Evolutionary conservation across 2,329 filamentous ascomycete genomes (phyloP).

Genomic region (Microcyclospora tardicrescens): DNA sequence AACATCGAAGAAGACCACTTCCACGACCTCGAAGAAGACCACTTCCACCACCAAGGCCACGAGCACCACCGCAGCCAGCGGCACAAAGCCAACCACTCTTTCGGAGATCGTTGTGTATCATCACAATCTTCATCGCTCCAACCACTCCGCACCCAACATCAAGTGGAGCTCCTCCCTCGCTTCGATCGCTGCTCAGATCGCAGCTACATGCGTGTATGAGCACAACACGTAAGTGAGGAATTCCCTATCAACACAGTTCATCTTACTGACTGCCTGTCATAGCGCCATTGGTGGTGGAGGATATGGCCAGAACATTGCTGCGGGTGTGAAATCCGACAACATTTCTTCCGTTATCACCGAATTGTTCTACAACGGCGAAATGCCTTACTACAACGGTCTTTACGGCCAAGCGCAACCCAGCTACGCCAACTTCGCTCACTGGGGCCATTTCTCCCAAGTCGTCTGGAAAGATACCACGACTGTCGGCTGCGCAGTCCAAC

Average conservation of each 20-base stretch:
- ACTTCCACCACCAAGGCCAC: too few relatives aligned
- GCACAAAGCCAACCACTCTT: slow-evolving; percentile 16
- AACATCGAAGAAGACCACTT: too few relatives aligned
- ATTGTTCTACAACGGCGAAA: slow-evolving; percentile 81
- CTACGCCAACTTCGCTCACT: slow-evolving; percentile 49
- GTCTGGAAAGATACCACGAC: slow-evolving; percentile 52
- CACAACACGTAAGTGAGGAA: slow-evolving; percentile 58
- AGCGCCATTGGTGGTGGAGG: slow-evolving; percentile 45
- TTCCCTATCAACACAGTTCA: background rate
- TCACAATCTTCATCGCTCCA: slow-evolving; percentile 78
- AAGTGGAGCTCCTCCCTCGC: slow-evolving; percentile 54
- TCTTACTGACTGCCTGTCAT: slow-evolving; percentile 18
- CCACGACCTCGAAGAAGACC: too few relatives aligned
- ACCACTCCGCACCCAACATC: slow-evolving; percentile 60
- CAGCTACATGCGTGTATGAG: slow-evolving; percentile 54
- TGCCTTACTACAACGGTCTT: slow-evolving; percentile 38
- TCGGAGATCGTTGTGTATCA: slow-evolving; percentile 44
- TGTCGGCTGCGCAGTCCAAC: slow-evolving; percentile 50
- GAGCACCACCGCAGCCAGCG: background rate
- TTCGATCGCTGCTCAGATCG: slow-evolving; percentile 49
- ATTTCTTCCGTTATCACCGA: slow-evolving; percentile 60
- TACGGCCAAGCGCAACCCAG: slow-evolving; percentile 50
- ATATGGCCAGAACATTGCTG: slow-evolving; percentile 90
- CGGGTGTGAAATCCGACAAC: slow-evolving; percentile 42
- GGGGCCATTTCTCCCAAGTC: slow-evolving; percentile 66